A percentile compares a stretch with the other conserved stretches of the same genome.
Evolutionary conservation across 1,284 basidiomycete genomes (phyloP).

Genomic region (Trametes sp.): DNA sequence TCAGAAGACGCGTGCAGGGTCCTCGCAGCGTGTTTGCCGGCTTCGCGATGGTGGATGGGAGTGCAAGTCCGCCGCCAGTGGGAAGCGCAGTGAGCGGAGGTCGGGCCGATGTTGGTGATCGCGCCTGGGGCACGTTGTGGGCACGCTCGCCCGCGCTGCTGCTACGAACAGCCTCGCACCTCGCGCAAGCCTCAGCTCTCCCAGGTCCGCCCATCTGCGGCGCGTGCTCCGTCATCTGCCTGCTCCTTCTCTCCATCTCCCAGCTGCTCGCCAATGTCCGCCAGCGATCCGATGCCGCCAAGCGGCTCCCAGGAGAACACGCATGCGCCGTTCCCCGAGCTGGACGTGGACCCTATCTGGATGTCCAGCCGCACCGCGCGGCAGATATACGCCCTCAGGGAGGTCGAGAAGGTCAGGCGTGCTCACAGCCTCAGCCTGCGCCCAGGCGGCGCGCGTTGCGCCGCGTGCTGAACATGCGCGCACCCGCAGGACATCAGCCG

Average conservation of each 20-base stretch:
- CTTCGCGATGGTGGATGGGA: too few relatives aligned
- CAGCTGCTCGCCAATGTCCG: too few relatives aligned
- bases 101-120: neutral
- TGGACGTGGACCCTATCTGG: slow-evolving; percentile 71
- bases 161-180: neutral
- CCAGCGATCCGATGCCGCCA: neutral
- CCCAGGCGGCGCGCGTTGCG: neutral
- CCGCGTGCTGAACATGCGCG: neutral
- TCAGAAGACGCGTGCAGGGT: too few relatives aligned
- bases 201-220: too few relatives aligned
- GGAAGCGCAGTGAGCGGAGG: neutral
- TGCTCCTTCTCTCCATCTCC: too few relatives aligned
- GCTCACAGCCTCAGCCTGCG: neutral
- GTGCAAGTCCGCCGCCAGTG: too few relatives aligned
- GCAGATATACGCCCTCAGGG: slow-evolving; percentile 81
- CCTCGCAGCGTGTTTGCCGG: too few relatives aligned
- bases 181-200: neutral
- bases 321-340: slow-evolving; percentile 8
- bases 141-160: neutral
- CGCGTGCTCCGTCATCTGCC: too few relatives aligned
- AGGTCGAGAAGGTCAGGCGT: slow-evolving; percentile 75
- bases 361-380: slow-evolving; percentile 80
- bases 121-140: neutral
- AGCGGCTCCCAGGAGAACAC: slow-evolving; percentile 9
- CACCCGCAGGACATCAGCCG: slow-evolving; percentile 71